Conservation (phyloP, 192 early-diverging fungal genomes). For the Chytriomyces sp. region DNA sequence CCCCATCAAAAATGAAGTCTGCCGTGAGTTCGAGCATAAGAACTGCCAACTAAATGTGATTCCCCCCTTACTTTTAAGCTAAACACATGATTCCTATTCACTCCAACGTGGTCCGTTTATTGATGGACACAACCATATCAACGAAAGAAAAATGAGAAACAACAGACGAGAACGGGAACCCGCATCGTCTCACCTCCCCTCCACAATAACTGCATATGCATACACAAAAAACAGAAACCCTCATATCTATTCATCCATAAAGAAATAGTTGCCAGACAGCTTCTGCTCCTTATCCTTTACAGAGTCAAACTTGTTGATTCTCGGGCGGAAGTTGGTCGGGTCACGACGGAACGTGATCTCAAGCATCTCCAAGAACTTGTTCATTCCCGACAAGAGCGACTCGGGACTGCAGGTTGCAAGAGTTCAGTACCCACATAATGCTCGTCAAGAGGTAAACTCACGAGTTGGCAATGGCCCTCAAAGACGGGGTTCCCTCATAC, state of each 20-base stretch:
- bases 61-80: too few species aligned
- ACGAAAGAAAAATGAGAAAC: not conserved
- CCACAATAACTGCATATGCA: not conserved
- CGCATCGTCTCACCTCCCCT: not conserved
- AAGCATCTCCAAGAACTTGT: slow-evolving; percentile 89
- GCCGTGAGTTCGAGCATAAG: too few species aligned
- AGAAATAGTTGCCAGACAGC: slow-evolving; percentile 61
- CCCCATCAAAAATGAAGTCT: too few species aligned
- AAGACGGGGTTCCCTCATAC: slow-evolving; percentile 88
- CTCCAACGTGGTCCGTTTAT: not conserved
- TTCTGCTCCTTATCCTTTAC: slow-evolving; percentile 97
- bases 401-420: slow-evolving; percentile 63
- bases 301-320: slow-evolving; percentile 96
- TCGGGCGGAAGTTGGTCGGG: slow-evolving; percentile 93
- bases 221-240: not conserved
- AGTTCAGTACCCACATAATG: not conserved
- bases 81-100: not conserved
- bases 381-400: slow-evolving; percentile 91
- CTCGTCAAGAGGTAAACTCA: slow-evolving; percentile 30
- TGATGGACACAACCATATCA: not conserved
- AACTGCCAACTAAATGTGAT: too few species aligned
- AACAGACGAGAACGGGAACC: not conserved
- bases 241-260: slow-evolving; percentile 58
- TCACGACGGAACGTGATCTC: slow-evolving; percentile 98
- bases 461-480: slow-evolving; percentile 76